Evolutionary conservation across 768 basidiomycete species (phyloP).

Genomic region (Rhizopogon vulgaris): DNA sequence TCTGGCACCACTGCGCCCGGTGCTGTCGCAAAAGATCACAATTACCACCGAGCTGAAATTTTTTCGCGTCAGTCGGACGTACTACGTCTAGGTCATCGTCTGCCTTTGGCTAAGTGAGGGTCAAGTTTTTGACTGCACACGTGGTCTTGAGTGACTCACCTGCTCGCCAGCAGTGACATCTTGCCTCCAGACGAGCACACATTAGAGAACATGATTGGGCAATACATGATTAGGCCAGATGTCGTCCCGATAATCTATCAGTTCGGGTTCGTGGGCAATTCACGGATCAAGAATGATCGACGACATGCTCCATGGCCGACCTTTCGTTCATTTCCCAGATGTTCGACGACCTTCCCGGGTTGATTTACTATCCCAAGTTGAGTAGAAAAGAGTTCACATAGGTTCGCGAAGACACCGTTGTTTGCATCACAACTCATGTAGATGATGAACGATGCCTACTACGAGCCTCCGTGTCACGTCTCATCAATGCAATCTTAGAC

Average conservation of each 20-base stretch:
- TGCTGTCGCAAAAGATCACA: too few relatives aligned
- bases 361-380: background rate
- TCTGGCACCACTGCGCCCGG: too few relatives aligned
- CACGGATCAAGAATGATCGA: background rate
- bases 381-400: background rate
- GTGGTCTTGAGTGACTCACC: background rate
- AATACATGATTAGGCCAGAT: background rate
- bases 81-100: background rate
- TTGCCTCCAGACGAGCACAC: background rate
- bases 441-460: slow-evolving; percentile 13
- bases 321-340: background rate
- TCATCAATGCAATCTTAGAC: background rate
- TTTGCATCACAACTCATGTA: slow-evolving; percentile 14
- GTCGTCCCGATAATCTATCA: background rate
- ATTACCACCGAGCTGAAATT: too few relatives aligned
- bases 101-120: too few relatives aligned
- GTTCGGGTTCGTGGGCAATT: background rate
- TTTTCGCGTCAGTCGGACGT: background rate
- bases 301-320: background rate
- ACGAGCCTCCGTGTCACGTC: background rate
- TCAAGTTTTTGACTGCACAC: background rate
- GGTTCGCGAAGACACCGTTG: slow-evolving; percentile 1
- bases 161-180: background rate
- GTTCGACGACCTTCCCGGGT: background rate
- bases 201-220: background rate